Percentiles rank a stretch among this genome's conserved stretches.
Evolutionary conservation across 495 filamentous ascomycete species (phyloP).

Genomic region (Aspergillus incahuasiensis): DNA sequence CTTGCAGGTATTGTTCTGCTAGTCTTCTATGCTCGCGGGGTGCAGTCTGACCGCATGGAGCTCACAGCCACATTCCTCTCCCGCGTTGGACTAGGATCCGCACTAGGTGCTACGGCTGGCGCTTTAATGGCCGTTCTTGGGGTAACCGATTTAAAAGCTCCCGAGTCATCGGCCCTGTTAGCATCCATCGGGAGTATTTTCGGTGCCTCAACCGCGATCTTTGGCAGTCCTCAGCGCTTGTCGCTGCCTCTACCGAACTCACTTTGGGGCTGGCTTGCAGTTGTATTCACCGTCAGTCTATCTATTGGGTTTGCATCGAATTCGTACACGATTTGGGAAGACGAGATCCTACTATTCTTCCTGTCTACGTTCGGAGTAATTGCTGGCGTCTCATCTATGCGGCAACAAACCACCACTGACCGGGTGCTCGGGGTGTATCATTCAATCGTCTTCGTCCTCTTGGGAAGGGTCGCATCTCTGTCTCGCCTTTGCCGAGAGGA

Average conservation of each 20-base stretch:
- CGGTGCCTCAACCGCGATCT: constrained; percentile 54
- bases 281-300: constrained; percentile 75
- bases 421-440: constrained; percentile 74
- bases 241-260: constrained; percentile 66
- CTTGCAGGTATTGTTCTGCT: constrained; percentile 60
- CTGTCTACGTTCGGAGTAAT: constrained; percentile 79
- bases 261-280: constrained; percentile 80
- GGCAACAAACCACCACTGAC: constrained; percentile 56
- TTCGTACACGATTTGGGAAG: constrained; percentile 99
- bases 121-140: constrained; percentile 19
- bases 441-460: constrained; percentile 72
- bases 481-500: constrained; percentile 95
- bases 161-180: constrained; percentile 34
- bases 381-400: constrained; percentile 67
- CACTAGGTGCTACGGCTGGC: constrained; percentile 35
- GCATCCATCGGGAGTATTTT: constrained; percentile 60
- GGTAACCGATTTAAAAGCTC: constrained; percentile 21
- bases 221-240: constrained; percentile 43
- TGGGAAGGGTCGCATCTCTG: constrained; percentile 79
- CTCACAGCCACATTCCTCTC: constrained; percentile 48
- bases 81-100: constrained; percentile 39
- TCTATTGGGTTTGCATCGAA: constrained; percentile 93
- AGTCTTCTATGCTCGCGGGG: constrained; percentile 63
- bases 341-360: constrained; percentile 89
- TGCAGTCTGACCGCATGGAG: constrained; percentile 47